Percentiles rank a stretch among this genome's conserved stretches.
Evolutionary conservation across 73 alveolate species (phyloP).

Genomic region (Tetrahymena malaccensis): DNA sequence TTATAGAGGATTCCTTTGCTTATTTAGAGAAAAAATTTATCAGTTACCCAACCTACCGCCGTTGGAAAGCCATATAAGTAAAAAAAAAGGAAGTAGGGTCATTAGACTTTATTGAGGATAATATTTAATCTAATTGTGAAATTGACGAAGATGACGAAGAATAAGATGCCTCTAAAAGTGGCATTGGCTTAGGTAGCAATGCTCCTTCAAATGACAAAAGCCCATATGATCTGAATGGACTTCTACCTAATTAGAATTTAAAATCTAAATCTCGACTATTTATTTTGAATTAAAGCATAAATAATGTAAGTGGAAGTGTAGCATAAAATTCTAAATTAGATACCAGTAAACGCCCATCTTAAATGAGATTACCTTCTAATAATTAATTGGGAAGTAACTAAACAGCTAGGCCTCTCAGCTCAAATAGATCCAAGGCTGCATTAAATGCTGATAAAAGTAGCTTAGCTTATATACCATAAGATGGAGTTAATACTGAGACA

Average conservation of each 20-base stretch:
- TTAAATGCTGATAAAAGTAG: not conserved
- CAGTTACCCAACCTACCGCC: not conserved
- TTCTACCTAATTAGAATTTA: not conserved
- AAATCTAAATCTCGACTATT: not conserved
- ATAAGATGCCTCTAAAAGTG: not conserved
- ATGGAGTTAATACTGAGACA: not conserved
- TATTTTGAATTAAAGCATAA: not conserved
- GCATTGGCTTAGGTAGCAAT: not conserved
- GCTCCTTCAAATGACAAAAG: not conserved
- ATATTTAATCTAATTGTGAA: not conserved
- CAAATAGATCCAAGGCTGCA: not conserved
- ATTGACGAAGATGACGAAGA: not conserved
- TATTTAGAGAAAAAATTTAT: constrained; percentile 5
- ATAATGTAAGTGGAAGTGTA: not conserved
- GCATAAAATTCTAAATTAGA: not conserved
- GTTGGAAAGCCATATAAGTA: not conserved
- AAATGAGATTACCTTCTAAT: not conserved
- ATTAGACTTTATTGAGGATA: not conserved
- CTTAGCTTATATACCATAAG: not conserved
- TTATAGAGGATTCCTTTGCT: constrained; percentile 47
- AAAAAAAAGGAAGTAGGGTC: not conserved
- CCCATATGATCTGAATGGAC: not conserved
- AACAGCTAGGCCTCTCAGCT: not conserved
- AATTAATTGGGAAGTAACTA: not conserved
- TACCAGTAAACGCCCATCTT: not conserved